Evolutionary conservation across 768 basidiomycete genomes (phyloP), one percentile per base, ranked within the genome.

Genomic region (Calocera viscosa): DNA sequence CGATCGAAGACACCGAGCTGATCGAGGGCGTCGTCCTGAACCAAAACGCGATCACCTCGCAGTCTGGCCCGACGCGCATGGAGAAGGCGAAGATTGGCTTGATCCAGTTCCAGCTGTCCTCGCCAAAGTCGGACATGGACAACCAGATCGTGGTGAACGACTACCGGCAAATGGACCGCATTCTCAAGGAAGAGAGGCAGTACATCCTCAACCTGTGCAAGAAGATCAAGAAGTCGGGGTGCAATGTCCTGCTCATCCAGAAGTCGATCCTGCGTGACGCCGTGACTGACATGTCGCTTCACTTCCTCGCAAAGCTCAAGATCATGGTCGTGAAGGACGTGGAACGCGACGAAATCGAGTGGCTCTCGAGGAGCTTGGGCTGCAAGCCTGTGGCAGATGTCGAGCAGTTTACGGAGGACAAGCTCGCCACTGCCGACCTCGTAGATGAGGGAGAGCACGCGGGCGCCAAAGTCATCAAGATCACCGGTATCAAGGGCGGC

Each of bases 101-200:
- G 69, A 90, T 98, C 70, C 96, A 99, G 77, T 99, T 99, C 84
- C 96, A 98, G 76, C 84, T 99, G 64, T 92, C 89, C 70, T 90
- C 93, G 41, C 96, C 96, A 7, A 99, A 99, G 77, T 95, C 96
- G 1, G 96, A 99, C 73, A 99, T 99, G 95, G 96, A 99, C 78
- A 98, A 99, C 80, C 97, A 95, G 2, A 94, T 99, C 49, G 89
- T 98, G 64, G 97, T 99, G 72, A 98, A 95, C 70, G 95, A 99
- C 78, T 99, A 99, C 79, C 88, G 96, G 19, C 96, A 97, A 76
- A 98, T 99, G 95, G 96, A 98, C 82, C 96, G 97, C 77, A 94
- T 98, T 68, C 88, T 99, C 78, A 98, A 99, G 78, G 96, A 99
- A 77, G 95, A 95, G 67, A 89, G 96, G 53, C 91, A 94, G 77